Percentiles rank a stretch among this genome's conserved stretches.
These are phyloP conservation scores for Ophiorrhiza pumila DNA, from an alignment of 257 asterid species.

Conservation along the genomic window DNA sequence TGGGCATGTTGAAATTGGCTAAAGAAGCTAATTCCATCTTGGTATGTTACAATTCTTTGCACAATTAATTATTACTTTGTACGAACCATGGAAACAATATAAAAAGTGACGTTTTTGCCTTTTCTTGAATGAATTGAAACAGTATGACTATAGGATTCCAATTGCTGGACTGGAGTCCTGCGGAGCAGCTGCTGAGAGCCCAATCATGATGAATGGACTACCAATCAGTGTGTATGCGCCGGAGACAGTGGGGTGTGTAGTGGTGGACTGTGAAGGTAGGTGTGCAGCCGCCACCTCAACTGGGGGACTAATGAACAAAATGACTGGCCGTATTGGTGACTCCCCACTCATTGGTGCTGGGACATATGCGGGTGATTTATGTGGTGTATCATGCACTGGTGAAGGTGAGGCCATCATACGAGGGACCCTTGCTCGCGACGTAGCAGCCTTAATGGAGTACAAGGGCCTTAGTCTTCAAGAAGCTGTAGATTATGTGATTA, in stretches of 20 bases:
- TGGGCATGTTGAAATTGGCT: constrained; percentile 88
- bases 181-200: constrained; percentile 47
- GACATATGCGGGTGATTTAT: constrained; percentile 67
- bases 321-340: constrained; percentile 83
- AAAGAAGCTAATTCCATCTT: constrained; percentile 86
- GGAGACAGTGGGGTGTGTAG: constrained; percentile 95
- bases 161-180: constrained; percentile 46
- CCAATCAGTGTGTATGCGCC: constrained; percentile 83
- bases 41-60: constrained; percentile 28
- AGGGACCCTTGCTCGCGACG: constrained; percentile 91
- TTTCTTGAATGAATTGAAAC: not conserved
- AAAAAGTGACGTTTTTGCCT: not conserved
- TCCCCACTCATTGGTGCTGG: constrained; percentile 94
- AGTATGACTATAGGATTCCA: constrained; percentile 87
- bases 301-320: constrained; percentile 94
- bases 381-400: constrained; percentile 95
- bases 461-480: constrained; percentile 70
- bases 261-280: constrained; percentile 70
- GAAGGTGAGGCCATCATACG: constrained; percentile 98
- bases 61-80: not conserved
- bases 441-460: constrained; percentile 95
- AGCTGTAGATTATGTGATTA: constrained; percentile 77
- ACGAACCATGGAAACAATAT: no score
- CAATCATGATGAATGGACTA: constrained; percentile 74
- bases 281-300: constrained; percentile 99